Percentiles rank a stretch among this genome's conserved stretches.
Evolutionary conservation across 768 basidiomycete species (phyloP).

Genomic region (Amanita inopinata): DNA sequence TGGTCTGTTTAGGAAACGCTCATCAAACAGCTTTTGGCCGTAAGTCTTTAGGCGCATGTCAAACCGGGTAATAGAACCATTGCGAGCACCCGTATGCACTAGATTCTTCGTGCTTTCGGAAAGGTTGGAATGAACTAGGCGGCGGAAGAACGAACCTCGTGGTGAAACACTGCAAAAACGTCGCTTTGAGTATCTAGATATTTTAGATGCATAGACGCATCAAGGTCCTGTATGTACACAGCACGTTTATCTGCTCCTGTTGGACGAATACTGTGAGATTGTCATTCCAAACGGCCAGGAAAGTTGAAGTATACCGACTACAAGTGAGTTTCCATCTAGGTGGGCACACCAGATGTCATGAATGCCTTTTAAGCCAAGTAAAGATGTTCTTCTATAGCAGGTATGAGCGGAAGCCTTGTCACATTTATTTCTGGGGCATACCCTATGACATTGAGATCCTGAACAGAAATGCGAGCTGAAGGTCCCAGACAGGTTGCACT

Average conservation of each 20-base stretch:
- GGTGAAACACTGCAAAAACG: slow-evolving; percentile 50
- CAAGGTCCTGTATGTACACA: slow-evolving; percentile 42
- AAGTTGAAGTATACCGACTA: slow-evolving; percentile 33
- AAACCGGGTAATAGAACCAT: slow-evolving; percentile 46
- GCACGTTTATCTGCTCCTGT: slow-evolving; percentile 48
- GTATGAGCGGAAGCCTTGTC: neutral
- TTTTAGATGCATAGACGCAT: slow-evolving; percentile 23
- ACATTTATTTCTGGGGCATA: too few relatives aligned
- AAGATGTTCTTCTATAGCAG: slow-evolving; percentile 21
- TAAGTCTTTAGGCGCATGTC: slow-evolving; percentile 38
- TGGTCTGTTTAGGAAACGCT: slow-evolving; percentile 20
- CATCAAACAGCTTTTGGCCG: slow-evolving; percentile 30
- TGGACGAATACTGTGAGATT: neutral
- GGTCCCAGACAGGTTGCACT: slow-evolving; percentile 54
- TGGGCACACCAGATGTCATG: slow-evolving; percentile 52
- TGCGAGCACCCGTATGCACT: slow-evolving; percentile 51
- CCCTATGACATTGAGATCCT: slow-evolving; percentile 32
- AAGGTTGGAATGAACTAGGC: neutral
- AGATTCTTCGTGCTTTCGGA: slow-evolving; percentile 25
- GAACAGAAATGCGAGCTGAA: slow-evolving; percentile 37
- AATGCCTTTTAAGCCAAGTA: slow-evolving; percentile 28
- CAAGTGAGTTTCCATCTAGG: slow-evolving; percentile 36
- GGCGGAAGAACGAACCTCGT: slow-evolving; percentile 32
- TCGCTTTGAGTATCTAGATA: slow-evolving; percentile 48
- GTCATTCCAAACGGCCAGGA: neutral